phyloP scores from a whole-genome alignment of 805 yeast genomes.

The Metschnikowia matae region DNA sequence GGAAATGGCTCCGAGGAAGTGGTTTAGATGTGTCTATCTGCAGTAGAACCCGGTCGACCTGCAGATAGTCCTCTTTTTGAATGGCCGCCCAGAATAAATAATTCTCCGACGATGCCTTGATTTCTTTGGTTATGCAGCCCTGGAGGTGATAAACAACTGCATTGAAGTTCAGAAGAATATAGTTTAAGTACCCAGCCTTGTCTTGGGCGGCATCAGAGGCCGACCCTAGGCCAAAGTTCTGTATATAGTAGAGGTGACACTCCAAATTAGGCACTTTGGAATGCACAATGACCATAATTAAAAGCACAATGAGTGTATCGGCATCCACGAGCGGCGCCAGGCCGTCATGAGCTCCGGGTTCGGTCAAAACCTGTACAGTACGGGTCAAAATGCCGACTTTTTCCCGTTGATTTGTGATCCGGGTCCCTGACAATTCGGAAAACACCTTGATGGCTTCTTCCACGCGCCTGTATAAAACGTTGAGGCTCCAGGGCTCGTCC shows the following conservation, averaged over 20 bases:
- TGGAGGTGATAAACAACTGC: slow-evolving; percentile 67
- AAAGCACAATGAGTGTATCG: slow-evolving; percentile 69
- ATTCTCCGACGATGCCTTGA: slow-evolving; percentile 44
- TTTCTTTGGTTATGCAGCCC: slow-evolving; percentile 26
- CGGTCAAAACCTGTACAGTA: slow-evolving; percentile 51
- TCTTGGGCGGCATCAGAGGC: not conserved
- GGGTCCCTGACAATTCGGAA: slow-evolving; percentile 39
- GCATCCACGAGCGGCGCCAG: slow-evolving; percentile 56
- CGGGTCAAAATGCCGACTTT: slow-evolving; percentile 48
- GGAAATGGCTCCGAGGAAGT: slow-evolving; percentile 22
- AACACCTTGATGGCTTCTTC: slow-evolving; percentile 50
- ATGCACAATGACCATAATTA: slow-evolving; percentile 66
- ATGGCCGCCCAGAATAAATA: slow-evolving; percentile 51
- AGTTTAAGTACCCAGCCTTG: slow-evolving; percentile 59
- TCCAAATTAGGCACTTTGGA: slow-evolving; percentile 56
- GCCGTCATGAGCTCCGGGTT: slow-evolving; percentile 2
- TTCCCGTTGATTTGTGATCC: slow-evolving; percentile 36
- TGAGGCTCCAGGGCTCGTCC: slow-evolving; percentile 36
- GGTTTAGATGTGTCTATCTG: slow-evolving; percentile 8
- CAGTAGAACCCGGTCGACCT: slow-evolving; percentile 16
- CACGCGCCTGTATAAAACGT: slow-evolving; percentile 38
- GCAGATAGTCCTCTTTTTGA: slow-evolving; percentile 23
- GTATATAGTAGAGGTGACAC: slow-evolving; percentile 62
- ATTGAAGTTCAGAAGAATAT: slow-evolving; percentile 78
- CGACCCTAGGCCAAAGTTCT: slow-evolving; percentile 45